Conservation (phyloP, 2,329 filamentous ascomycete genomes). For the Gliomastix tumulicola region DNA sequence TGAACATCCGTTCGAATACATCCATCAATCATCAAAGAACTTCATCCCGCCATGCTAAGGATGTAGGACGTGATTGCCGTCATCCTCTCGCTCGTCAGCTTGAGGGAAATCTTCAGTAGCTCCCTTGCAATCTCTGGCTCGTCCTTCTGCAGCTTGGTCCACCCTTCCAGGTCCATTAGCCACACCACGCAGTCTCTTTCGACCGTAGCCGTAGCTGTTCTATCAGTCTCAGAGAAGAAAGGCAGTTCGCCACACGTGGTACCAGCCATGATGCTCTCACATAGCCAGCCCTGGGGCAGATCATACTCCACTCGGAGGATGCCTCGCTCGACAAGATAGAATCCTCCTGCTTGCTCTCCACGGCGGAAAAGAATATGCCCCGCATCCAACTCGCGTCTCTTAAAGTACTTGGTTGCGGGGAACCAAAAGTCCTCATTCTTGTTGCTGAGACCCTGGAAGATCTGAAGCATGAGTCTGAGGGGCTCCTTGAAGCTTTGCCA, state of each 20-base stretch:
- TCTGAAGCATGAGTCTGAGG: constrained; percentile 83
- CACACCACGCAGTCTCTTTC: constrained; percentile 79
- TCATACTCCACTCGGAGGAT: constrained; percentile 88
- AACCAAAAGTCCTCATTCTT: constrained; percentile 97
- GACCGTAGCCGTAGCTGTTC: constrained; percentile 80
- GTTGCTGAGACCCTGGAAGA: constrained; percentile 82
- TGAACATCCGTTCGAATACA: no score
- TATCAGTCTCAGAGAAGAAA: constrained; percentile 85
- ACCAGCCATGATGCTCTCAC: constrained; percentile 87
- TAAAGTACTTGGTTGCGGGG: constrained; percentile 68
- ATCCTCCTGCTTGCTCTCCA: constrained; percentile 71
- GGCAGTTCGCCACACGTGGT: constrained; percentile 94
- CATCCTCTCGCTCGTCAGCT: constrained; percentile 93
- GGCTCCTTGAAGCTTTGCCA: constrained; percentile 90
- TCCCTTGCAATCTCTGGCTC: constrained; percentile 77
- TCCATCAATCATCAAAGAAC: no score
- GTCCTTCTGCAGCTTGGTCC: constrained; percentile 64
- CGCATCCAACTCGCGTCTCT: constrained; percentile 55
- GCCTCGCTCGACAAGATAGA: constrained; percentile 85
- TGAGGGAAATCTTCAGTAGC: constrained; percentile 78
- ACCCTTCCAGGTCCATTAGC: constrained; percentile 66
- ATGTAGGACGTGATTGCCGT: constrained; percentile 54
- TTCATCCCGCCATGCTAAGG: constrained; percentile 33
- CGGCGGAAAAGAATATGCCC: constrained; percentile 72
- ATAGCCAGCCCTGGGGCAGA: constrained; percentile 79